Evolutionary conservation across 257 asterid species (phyloP).

Genomic region (Solanum infundibuliforme): DNA sequence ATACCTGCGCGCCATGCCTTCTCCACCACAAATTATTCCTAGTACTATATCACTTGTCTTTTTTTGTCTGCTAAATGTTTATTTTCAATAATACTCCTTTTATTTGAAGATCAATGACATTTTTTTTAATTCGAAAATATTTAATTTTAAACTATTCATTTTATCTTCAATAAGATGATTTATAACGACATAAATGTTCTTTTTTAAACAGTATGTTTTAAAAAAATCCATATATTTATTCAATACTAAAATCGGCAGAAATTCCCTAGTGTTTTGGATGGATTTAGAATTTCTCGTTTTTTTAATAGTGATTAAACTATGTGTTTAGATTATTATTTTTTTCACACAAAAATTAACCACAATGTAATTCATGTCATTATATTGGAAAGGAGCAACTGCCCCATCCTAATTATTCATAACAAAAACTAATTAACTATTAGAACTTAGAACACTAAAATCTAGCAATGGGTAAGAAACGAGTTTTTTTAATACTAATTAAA

Average conservation of each 20-base stretch:
- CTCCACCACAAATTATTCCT: not conserved
- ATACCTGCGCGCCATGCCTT: not conserved
- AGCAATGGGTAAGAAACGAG: too few relatives aligned
- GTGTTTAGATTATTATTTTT: not conserved
- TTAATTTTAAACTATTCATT: not conserved
- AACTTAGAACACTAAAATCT: too few relatives aligned
- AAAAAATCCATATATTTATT: too few relatives aligned
- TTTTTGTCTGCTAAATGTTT: not conserved
- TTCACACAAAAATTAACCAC: too few relatives aligned
- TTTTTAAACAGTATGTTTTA: not conserved
- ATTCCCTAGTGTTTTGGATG: not conserved
- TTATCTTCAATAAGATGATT: not conserved
- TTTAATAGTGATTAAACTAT: not conserved
- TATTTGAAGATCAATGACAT: not conserved
- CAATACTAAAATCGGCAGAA: too few relatives aligned
- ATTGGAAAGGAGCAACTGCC: too few relatives aligned
- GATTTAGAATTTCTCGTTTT: not conserved
- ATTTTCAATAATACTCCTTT: too few relatives aligned
- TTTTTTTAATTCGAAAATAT: not conserved
- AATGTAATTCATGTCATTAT: too few relatives aligned
- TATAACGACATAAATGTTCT: rapidly evolving
- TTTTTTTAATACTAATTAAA: too few relatives aligned
- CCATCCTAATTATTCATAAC: too few relatives aligned
- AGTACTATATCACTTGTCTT: not conserved
- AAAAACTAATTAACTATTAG: too few relatives aligned